Evolutionary conservation across 371 early-diverging fungal genomes (phyloP).

Genomic region (Mucor plumbeus): DNA sequence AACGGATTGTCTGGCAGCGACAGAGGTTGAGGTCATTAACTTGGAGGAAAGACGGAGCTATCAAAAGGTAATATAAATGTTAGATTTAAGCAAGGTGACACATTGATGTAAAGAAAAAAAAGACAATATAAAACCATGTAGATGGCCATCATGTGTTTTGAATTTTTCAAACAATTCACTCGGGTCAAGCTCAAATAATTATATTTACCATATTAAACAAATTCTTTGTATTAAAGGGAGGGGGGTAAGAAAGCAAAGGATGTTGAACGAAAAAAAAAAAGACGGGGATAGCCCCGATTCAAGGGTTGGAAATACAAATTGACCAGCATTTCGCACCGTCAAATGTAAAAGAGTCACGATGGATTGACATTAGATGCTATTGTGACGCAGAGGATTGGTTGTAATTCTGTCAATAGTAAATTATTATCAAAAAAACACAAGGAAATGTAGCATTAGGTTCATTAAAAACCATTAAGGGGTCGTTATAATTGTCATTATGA

Average conservation of each 20-base stretch:
- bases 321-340: constrained; percentile 7
- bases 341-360: constrained; percentile 5
- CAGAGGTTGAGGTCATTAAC: constrained; percentile 37
- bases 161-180: neutral
- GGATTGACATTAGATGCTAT: neutral
- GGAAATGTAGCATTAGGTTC: too few relatives aligned
- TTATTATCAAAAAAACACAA: too few relatives aligned
- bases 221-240: constrained; percentile 9
- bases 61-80: neutral
- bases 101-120: neutral
- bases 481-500: too few relatives aligned
- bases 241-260: constrained; percentile 6
- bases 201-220: constrained; percentile 11
- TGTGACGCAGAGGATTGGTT: constrained; percentile 5
- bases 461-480: too few relatives aligned
- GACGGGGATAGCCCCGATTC: constrained; percentile 13
- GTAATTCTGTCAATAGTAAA: neutral
- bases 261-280: neutral
- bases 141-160: neutral
- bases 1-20: constrained; percentile 41
- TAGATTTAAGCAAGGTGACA: neutral
- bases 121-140: neutral
- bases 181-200: neutral
- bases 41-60: constrained; percentile 54
- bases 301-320: constrained; percentile 12